A percentile compares a stretch with the other conserved stretches of the same genome.
Conservation (phyloP, 1,284 basidiomycete genomes). For the Irpex sp. region DNA sequence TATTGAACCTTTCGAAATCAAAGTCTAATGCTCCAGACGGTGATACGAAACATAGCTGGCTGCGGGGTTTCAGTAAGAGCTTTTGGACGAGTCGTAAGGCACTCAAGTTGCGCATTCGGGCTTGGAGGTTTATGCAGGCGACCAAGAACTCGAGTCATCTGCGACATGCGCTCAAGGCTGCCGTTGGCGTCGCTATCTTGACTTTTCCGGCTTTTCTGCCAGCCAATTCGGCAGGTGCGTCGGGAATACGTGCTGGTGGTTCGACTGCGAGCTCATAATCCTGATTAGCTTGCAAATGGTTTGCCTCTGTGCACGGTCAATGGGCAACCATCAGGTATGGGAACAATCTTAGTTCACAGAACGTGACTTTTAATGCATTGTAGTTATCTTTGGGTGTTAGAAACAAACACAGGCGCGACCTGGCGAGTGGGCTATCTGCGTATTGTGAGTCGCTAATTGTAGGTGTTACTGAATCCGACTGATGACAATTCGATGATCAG, state of each 20-base stretch:
- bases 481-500: constrained; percentile 19
- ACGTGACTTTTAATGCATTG: neutral
- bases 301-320: constrained; percentile 35
- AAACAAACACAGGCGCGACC: constrained; percentile 50
- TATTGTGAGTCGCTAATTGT: constrained; percentile 28
- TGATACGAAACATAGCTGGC: constrained; percentile 9
- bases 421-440: constrained; percentile 46
- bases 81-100: constrained; percentile 32
- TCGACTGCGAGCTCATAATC: neutral
- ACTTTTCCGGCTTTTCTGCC: constrained; percentile 44
- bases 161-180: constrained; percentile 45
- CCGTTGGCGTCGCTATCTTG: constrained; percentile 39
- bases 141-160: constrained; percentile 40
- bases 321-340: constrained; percentile 44
- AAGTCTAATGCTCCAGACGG: neutral
- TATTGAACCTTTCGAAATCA: constrained; percentile 1
- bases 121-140: constrained; percentile 31
- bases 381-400: constrained; percentile 47
- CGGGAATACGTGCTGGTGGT: neutral
- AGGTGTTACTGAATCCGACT: neutral
- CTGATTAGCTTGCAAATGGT: constrained; percentile 36
- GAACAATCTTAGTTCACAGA: neutral
- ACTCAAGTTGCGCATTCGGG: constrained; percentile 30
- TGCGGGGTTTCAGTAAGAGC: constrained; percentile 11
- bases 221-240: constrained; percentile 29